Percentiles rank a stretch among this genome's conserved stretches.
Evolutionary conservation across 202 grass and related monocot genomes (phyloP).

Genomic region (Tripidium arundinaceum): DNA sequence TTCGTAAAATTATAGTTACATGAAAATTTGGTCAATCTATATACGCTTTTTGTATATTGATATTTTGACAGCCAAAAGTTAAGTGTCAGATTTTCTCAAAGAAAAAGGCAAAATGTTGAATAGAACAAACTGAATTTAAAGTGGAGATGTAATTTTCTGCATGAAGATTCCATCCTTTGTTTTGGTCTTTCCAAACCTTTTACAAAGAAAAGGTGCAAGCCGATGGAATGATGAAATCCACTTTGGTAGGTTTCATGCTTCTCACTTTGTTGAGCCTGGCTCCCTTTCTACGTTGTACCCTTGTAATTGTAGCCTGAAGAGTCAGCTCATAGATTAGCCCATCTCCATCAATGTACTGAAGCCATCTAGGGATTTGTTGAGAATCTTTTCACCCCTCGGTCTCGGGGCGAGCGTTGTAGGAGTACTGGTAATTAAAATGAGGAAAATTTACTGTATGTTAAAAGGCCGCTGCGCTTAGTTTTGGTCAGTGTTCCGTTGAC

Average conservation of each 20-base stretch:
- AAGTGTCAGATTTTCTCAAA: neutral
- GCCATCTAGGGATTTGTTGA: slow-evolving; percentile 26
- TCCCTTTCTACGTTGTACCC: neutral
- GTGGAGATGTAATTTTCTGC: neutral
- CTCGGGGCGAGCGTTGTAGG: neutral
- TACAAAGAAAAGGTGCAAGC: neutral
- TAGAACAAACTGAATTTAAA: neutral
- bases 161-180: neutral
- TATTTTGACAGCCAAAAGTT: neutral
- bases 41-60: neutral
- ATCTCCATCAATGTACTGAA: slow-evolving; percentile 16
- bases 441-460: neutral
- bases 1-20: neutral
- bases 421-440: slow-evolving; percentile 10
- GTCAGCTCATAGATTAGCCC: slow-evolving; percentile 26
- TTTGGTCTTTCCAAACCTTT: neutral
- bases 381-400: slow-evolving; percentile 30
- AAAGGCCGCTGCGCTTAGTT: slow-evolving; percentile 3
- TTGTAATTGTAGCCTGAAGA: neutral
- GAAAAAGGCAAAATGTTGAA: neutral
- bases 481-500: slow-evolving; percentile 27
- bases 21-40: neutral
- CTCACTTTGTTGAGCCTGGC: neutral
- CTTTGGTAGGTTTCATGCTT: slow-evolving; percentile 9
- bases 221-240: neutral